These are phyloP conservation scores for Aspergillus sp. DNA, from an alignment of 2,329 filamentous ascomycete species.

Conservation along the genomic window DNA sequence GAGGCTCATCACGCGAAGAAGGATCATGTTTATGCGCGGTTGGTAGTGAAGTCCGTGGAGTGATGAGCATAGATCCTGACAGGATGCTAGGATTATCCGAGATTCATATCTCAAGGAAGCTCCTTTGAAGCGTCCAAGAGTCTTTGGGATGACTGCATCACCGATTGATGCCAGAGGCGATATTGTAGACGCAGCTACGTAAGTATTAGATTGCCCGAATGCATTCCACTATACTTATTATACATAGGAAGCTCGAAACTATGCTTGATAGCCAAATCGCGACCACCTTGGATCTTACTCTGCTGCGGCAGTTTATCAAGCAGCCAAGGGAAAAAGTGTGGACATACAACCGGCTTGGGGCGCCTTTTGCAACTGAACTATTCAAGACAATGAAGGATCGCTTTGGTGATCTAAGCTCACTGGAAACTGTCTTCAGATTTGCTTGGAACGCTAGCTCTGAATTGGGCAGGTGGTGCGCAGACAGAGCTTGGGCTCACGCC, in stretches of 20 bases:
- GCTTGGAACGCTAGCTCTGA: constrained; percentile 54
- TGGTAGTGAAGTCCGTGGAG: constrained; percentile 2
- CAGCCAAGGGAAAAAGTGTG: constrained; percentile 53
- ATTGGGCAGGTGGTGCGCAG: constrained; percentile 76
- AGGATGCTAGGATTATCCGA: constrained; percentile 61
- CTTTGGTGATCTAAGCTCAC: constrained; percentile 44
- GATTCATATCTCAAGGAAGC: constrained; percentile 63
- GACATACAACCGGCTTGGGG: constrained; percentile 46
- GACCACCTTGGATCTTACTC: constrained; percentile 57
- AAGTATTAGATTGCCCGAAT: constrained; percentile 9
- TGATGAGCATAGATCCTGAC: constrained; percentile 4
- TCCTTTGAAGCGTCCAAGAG: constrained; percentile 53
- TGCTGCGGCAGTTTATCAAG: constrained; percentile 52
- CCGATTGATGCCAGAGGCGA: constrained; percentile 78
- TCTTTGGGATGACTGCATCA: constrained; percentile 96
- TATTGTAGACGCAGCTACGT: constrained; percentile 57
- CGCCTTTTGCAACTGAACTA: constrained; percentile 56
- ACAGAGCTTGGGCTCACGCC: constrained; percentile 67
- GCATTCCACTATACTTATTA: constrained; percentile 4
- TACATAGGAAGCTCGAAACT: constrained; percentile 56
- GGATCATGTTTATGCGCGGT: constrained; percentile 76
- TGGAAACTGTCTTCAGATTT: constrained; percentile 53
- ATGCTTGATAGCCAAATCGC: constrained; percentile 76
- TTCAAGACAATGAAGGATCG: constrained; percentile 48
- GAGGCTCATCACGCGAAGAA: constrained; percentile 96